These are phyloP conservation scores for Dioscorea alata DNA, from an alignment of 106 monocot genomes.

Conservation along the genomic window DNA sequence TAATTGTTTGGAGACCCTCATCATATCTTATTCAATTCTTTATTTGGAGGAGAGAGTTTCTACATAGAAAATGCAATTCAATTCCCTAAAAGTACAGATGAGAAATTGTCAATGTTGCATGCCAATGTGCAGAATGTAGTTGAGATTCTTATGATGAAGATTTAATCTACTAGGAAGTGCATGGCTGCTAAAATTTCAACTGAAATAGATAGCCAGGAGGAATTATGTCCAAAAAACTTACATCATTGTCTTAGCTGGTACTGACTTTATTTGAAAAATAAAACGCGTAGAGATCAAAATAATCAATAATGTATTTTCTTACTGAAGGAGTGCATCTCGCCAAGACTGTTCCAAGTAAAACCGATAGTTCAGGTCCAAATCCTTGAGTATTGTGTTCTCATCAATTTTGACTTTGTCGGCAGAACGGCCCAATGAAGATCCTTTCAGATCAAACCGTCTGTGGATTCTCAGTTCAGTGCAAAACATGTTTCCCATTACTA, in stretches of 20 bases:
- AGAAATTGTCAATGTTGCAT: too few species aligned
- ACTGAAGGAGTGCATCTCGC: conserved; percentile 73
- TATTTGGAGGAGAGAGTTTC: too few species aligned
- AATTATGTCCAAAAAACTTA: neutral
- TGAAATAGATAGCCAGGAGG: neutral
- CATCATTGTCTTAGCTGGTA: neutral
- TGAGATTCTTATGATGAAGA: neutral
- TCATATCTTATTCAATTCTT: too few species aligned
- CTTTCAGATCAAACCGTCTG: conserved; percentile 90
- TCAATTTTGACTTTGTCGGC: conserved; percentile 93
- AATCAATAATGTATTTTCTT: conserved; percentile 6
- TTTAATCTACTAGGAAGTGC: neutral
- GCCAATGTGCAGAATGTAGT: too few species aligned
- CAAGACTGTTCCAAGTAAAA: conserved; percentile 97
- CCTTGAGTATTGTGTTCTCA: conserved; percentile 92
- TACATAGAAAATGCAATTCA: too few species aligned
- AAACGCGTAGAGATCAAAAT: neutral
- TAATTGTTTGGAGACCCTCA: too few species aligned
- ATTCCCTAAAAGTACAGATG: too few species aligned
- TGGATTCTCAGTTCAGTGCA: conserved; percentile 97
- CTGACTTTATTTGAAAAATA: neutral
- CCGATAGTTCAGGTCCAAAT: conserved; percentile 77
- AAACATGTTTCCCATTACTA: conserved; percentile 99
- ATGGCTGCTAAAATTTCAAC: neutral
- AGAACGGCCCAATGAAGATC: conserved; percentile 87